Evolutionary conservation across 768 basidiomycete species (phyloP), one percentile per base, ranked within the genome.

Genomic region (Russula dissimulans): DNA sequence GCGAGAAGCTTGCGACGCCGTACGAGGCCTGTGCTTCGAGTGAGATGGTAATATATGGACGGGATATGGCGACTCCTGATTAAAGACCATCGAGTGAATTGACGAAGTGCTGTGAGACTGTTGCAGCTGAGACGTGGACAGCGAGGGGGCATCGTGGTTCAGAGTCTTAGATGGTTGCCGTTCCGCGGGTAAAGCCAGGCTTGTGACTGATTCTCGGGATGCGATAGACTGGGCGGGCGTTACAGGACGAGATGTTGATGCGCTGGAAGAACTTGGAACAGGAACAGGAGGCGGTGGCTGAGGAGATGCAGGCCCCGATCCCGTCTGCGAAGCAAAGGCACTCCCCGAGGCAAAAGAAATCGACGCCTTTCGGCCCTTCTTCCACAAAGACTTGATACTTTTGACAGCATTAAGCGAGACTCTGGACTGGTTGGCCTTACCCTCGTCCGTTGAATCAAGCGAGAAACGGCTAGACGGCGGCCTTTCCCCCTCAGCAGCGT

Each of bases 11-110:
- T 57, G 69, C 26, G 69, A 66, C 11, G 73, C 66, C 46, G 70
- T 66, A 43, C 71, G 66, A 14, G 49, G 61, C 22, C 64, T 56
- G 36, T 68, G 59, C 18, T 62, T 57, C 4, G 74, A 51, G 11
- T 61, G 45, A 42, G 67, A 58, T 26, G 69, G 61, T 57, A 65
- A 52, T 43, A 59, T 65, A 64, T 46, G 73, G 46, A 67, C 66
- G 44, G 87, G 83, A 71, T 87, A 87, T 26, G 81, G 83, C 1
- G 84, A 81, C 63, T 90, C 86, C 65, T 87, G 87, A 70, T 91
- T 84, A 71, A 87, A 86, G 51, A 81, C 79, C 57, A 88, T 74
- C 18, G 78, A 76, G 63, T 81, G 80, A 44, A 78, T 61, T 32
- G 70, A 67, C 2, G 71, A 63, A 60, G 68, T 70, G 36, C 68